phyloP scores from a whole-genome alignment of 768 basidiomycete species.

The Filobasidium wieringae region DNA sequence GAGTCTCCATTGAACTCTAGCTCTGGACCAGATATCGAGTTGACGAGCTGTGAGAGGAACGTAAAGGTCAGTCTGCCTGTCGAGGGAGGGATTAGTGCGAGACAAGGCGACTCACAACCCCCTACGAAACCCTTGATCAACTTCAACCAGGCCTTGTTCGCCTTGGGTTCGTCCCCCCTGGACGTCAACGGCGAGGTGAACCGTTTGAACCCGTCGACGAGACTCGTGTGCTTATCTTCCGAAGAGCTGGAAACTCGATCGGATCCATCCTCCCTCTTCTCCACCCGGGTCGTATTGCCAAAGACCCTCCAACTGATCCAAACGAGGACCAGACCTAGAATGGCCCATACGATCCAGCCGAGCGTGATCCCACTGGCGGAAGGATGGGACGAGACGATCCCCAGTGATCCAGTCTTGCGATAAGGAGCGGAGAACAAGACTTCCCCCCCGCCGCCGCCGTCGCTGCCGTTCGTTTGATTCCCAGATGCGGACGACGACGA shows the following conservation, averaged over 20 bases:
- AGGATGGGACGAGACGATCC: too few relatives aligned
- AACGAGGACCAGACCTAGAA: conserved; percentile 24
- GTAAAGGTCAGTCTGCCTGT: neutral
- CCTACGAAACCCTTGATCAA: conserved; percentile 23
- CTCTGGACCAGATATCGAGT: conserved; percentile 6
- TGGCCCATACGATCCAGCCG: conserved; percentile 28
- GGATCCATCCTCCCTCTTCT: too few relatives aligned
- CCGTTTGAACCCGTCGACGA: too few relatives aligned
- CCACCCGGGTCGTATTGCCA: too few relatives aligned
- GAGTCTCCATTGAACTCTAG: conserved; percentile 17
- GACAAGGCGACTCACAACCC: conserved; percentile 20
- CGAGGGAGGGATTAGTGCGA: neutral
- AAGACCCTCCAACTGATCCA: conserved; percentile 23
- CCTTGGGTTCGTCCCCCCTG: neutral
- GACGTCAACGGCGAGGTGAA: too few relatives aligned
- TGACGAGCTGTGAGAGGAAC: conserved; percentile 8
- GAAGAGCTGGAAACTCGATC: too few relatives aligned
- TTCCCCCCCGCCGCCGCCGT: neutral
- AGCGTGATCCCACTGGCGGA: conserved; percentile 4
- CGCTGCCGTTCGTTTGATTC: neutral
- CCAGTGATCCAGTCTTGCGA: too few relatives aligned
- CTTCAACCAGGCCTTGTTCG: conserved; percentile 11
- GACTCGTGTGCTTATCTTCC: too few relatives aligned
- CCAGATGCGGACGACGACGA: neutral
- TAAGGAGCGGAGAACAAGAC: neutral